phyloP scores from a whole-genome alignment of 23 red algal genomes.

The Agarophyton chilense region DNA sequence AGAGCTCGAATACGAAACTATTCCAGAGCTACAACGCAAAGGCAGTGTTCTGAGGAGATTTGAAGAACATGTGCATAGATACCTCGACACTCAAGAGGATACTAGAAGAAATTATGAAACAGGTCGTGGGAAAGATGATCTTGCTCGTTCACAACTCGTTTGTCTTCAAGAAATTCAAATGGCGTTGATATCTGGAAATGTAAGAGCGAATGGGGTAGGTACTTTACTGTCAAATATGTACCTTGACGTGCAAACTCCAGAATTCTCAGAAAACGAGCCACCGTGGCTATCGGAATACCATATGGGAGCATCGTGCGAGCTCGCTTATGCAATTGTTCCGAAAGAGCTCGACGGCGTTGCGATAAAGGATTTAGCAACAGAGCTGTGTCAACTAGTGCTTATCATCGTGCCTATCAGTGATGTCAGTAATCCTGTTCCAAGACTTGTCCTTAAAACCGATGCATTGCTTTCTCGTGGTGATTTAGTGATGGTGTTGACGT shows the following conservation, averaged over 20 bases:
- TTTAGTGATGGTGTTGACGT: conserved; percentile 62
- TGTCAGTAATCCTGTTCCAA: background rate
- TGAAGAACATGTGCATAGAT: conserved; percentile 17
- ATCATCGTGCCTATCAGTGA: conserved; percentile 28
- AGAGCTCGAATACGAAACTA: conserved; percentile 20
- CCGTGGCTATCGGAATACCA: conserved; percentile 71
- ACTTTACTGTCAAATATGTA: conserved; percentile 77
- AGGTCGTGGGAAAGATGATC: background rate
- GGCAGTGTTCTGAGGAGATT: background rate
- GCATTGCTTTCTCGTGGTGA: conserved; percentile 24
- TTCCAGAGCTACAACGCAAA: conserved; percentile 32
- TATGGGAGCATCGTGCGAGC: conserved; percentile 51
- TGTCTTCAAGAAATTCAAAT: conserved; percentile 78
- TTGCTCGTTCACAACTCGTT: conserved; percentile 53
- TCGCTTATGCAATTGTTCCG: conserved; percentile 61
- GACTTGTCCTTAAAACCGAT: conserved; percentile 19
- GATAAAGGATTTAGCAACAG: conserved; percentile 33
- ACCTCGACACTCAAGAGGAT: conserved; percentile 18
- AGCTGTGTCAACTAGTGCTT: conserved; percentile 48
- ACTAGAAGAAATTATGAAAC: background rate
- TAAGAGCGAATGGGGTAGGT: conserved; percentile 55
- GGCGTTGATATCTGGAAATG: conserved; percentile 70
- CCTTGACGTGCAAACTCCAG: conserved; percentile 51
- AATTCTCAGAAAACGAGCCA: conserved; percentile 31
- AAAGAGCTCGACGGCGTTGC: conserved; percentile 48